Conservation (phyloP, 164 flowering plant genomes). For the grape (Vitis vinifera) region DNA sequence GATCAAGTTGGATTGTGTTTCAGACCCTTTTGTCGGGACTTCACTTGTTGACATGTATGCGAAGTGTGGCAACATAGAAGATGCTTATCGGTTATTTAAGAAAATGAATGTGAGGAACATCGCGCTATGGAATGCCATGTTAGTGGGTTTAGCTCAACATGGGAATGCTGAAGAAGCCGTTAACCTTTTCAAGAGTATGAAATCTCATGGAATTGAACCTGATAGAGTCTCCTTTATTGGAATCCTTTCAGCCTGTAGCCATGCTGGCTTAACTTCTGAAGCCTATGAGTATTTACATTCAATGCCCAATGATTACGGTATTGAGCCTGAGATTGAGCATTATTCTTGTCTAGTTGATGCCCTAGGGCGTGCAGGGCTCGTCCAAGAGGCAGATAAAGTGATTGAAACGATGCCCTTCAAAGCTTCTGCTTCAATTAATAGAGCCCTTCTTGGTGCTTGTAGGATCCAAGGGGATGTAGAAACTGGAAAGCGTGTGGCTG, state of each 20-base stretch:
- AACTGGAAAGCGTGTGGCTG: conserved; percentile 47
- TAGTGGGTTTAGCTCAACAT: conserved; percentile 64
- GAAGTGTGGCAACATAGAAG: conserved; percentile 40
- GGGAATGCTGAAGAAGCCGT: conserved; percentile 59
- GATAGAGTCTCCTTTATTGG: conserved; percentile 64
- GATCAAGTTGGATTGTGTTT: conserved; percentile 37
- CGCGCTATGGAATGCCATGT: conserved; percentile 60
- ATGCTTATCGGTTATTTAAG: conserved; percentile 41
- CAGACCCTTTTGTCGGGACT: conserved; percentile 51
- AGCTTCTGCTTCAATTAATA: conserved; percentile 52
- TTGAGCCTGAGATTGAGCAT: conserved; percentile 59
- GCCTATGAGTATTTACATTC: conserved; percentile 40
- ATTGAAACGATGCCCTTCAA: conserved; percentile 46
- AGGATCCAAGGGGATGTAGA: conserved; percentile 42
- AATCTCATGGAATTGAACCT: conserved; percentile 34
- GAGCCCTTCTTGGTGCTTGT: conserved; percentile 66
- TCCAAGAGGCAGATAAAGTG: conserved; percentile 49
- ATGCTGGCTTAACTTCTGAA: conserved; percentile 57
- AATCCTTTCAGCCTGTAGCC: conserved; percentile 72
- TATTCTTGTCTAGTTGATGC: conserved; percentile 69
- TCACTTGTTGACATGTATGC: conserved; percentile 52
- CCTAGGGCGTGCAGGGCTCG: conserved; percentile 64
- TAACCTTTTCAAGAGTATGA: conserved; percentile 41
- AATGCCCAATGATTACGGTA: conserved; percentile 37
- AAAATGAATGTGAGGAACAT: conserved; percentile 29